Evolutionary conservation across 2,329 filamentous ascomycete species (phyloP).

Genomic region (Epichloe sylvatica): DNA sequence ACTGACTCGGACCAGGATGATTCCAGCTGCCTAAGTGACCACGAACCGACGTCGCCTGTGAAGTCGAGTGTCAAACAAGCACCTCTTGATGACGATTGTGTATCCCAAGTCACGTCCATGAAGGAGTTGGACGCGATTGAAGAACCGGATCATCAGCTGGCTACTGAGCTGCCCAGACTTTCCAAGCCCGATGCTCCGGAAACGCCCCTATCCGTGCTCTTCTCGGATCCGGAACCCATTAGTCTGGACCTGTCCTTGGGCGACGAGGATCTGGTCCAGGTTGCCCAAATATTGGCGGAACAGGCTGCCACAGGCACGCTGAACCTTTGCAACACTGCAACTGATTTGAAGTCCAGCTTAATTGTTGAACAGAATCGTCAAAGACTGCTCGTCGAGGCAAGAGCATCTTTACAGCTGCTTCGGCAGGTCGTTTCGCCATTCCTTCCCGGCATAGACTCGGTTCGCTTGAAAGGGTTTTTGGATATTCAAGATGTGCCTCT

Average conservation of each 20-base stretch:
- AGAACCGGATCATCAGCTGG: conserved; percentile 32
- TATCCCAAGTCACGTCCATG: conserved; percentile 37
- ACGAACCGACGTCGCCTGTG: conserved; percentile 34
- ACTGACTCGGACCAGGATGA: conserved; percentile 43
- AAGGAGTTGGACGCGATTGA: conserved; percentile 34
- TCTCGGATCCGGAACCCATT: conserved; percentile 44
- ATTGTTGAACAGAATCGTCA: conserved; percentile 24
- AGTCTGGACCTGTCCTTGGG: conserved; percentile 29
- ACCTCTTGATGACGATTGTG: conserved; percentile 36
- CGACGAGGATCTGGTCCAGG: conserved; percentile 49
- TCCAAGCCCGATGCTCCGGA: conserved; percentile 35
- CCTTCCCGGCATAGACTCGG: conserved; percentile 25
- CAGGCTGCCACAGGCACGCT: conserved; percentile 46
- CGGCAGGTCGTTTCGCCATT: conserved; percentile 30
- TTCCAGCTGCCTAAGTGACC: conserved; percentile 34
- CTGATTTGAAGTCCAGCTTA: conserved; percentile 9
- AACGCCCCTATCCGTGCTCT: conserved; percentile 38
- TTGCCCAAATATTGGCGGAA: conserved; percentile 58
- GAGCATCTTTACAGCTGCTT: conserved; percentile 35
- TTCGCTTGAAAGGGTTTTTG: conserved; percentile 33
- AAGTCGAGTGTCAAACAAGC: conserved; percentile 32
- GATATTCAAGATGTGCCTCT: conserved; percentile 45
- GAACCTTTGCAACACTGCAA: conserved; percentile 17
- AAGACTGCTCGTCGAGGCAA: conserved; percentile 28
- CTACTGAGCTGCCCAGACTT: conserved; percentile 35